Evolutionary conservation across 2,329 filamentous ascomycete species (phyloP), one percentile per base, ranked within the genome.

Genomic region (Diaporthe sp.): DNA sequence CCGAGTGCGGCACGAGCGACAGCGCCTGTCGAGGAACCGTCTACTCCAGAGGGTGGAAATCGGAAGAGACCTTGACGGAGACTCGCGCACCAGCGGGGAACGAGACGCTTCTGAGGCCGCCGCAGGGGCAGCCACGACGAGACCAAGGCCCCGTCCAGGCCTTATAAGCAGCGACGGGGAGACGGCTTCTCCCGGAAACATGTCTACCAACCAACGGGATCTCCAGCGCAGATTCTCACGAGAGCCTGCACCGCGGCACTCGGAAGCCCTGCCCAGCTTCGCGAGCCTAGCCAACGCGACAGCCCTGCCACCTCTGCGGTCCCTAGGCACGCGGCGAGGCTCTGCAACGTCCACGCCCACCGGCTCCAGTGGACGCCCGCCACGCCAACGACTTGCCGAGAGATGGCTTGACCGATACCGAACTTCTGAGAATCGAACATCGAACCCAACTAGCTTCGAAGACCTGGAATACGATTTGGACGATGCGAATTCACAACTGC

Each of bases 401-500:
- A 79, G 81, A 46, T 79, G 79, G 53, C 55, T 79, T 55, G 82
- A 82, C 37, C 78, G 81, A 57, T 79, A 80, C 53, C 78, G 81
- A 44, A 74, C 75, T 39, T 68, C 75, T 42, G 74, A 77, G 17
- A 62, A 73, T 13, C 72, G 75, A 55, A 71, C 71, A 1, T 39
- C 73, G 49, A 71, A 73, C 25, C 57, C 73, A 2, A 62, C 82
- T 69, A 82, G 81, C 58, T 80, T 85, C 31, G 83, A 85, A 22
- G 83, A 86, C 57, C 78, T 85, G 10, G 83, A 86, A 69, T 82
- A 83, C 51, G 82, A 82, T 59, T 80, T 86, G 69, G 84, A 86
- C 74, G 83, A 86, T 78, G 84, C 84, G 62, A 87, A 87, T 79
- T 82, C 86, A 17, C 86, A 86, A 69, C 81, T 88, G 25, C 82